Percentiles rank a stretch among this genome's conserved stretches.
Evolutionary conservation across 345 rosid species (phyloP).

Genomic region (Eucalyptus pauciflora): DNA sequence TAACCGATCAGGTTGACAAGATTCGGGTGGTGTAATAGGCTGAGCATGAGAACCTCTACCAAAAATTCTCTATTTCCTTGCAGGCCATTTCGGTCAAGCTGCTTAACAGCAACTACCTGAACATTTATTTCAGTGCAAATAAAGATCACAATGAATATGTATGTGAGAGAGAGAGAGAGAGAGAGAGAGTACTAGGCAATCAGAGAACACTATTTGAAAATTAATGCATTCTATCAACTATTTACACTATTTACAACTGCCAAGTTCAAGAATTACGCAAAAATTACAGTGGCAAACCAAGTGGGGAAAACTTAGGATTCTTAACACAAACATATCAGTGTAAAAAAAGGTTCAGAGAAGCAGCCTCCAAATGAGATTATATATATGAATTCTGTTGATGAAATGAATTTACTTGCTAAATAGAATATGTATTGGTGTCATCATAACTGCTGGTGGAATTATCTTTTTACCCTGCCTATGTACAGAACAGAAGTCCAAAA

Average conservation of each 20-base stretch:
- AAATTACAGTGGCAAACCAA: neutral
- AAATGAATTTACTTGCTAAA: neutral
- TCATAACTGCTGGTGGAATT: neutral
- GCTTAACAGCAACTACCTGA: constrained; percentile 94
- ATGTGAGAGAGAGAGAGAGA: neutral
- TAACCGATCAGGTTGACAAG: constrained; percentile 95
- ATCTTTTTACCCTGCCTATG: neutral
- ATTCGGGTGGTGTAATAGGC: constrained; percentile 89
- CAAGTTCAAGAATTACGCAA: neutral
- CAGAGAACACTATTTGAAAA: neutral
- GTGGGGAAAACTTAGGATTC: neutral
- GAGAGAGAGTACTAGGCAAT: neutral
- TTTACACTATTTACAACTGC: neutral
- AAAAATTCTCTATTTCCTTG: constrained; percentile 98
- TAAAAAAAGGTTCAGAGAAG: neutral
- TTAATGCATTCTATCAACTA: neutral
- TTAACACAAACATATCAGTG: neutral
- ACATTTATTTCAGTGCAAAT: neutral
- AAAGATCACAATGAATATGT: neutral
- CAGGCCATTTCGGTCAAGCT: constrained; percentile 85
- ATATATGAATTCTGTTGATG: neutral
- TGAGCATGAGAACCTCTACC: constrained; percentile 97
- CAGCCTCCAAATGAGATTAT: neutral
- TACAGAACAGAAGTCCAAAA: neutral
- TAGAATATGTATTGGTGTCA: neutral